Evolutionary conservation across 2,329 filamentous ascomycete species (phyloP), one percentile per base, ranked within the genome.

Genomic region (Cladophialophora immunda): DNA sequence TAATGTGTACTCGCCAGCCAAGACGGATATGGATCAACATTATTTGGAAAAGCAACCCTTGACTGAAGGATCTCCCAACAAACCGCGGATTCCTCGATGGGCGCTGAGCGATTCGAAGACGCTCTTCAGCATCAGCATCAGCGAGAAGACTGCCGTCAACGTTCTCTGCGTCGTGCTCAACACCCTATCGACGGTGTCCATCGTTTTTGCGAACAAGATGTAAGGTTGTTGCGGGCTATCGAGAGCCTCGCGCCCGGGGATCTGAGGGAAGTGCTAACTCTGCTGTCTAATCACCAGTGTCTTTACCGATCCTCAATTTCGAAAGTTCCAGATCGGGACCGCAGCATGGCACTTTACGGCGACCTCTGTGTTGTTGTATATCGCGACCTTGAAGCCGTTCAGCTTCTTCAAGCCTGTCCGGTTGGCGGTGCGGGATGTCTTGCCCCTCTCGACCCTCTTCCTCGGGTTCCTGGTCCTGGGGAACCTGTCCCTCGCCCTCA

Each of bases 121-220:
- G 8, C 38, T 17, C n/a, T 41, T 41, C 11, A 19, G n/a, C 17
- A n/a, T n/a, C 38, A 6, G 11, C 11, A 5, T 41, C 5, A 41
- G 38, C 38, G 38, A 41, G 17, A 41, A 41, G 17, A 17, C 27
- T 11, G 25, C 29, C 50, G n/a, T 54, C 19, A 47, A 61, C 27
- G 1, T n/a, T 6, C 27, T 61, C 13, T 65, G 62, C 32, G 50
- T 65, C 27, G 0, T 53, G 25, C 19, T 65, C 8, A 65, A 65
- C 52, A 36, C 50, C 25, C 38, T 59, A n/a, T 32, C 55, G 11
- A 60, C 62, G 3, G 62, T 65, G 17, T n/a, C 25, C 22, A 53
- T 65, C n/a, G 62, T 65, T 6, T 65, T 65, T 22, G 29, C 53
- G 36, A 65, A 65, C 62, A 65, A 65, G 52, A 54, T 65, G 62